Evolutionary conservation across 352 stramenopile genomes (phyloP).

Genomic region (Globisporangium middletonii): DNA sequence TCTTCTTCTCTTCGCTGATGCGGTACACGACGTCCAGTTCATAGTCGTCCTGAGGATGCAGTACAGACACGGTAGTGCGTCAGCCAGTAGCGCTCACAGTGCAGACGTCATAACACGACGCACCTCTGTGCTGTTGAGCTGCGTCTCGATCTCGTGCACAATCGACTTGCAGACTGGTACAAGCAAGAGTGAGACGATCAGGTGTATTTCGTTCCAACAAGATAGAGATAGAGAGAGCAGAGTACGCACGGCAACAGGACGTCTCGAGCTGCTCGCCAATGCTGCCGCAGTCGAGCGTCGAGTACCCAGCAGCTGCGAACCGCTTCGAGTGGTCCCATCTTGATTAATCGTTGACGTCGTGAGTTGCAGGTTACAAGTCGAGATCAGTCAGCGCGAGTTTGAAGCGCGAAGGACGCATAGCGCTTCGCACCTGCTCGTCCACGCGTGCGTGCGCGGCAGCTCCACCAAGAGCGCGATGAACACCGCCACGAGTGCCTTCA

Average conservation of each 20-base stretch:
- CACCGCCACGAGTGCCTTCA: conserved; percentile 6
- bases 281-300: conserved; percentile 58
- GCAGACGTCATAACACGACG: not conserved
- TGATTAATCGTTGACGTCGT: not conserved
- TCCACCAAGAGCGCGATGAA: conserved; percentile 1
- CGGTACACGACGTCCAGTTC: conserved; percentile 82
- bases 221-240: not conserved
- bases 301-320: conserved; percentile 56
- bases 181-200: not conserved
- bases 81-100: not conserved
- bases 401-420: too few species aligned
- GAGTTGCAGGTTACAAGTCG: not conserved
- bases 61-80: not conserved
- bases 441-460: conserved; percentile 24
- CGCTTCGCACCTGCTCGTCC: conserved; percentile 41
- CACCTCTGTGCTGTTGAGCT: conserved; percentile 71
- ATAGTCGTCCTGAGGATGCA: conserved; percentile 47
- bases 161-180: conserved; percentile 79
- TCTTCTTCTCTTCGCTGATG: conserved; percentile 86
- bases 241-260: conserved; percentile 68
- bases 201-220: not conserved
- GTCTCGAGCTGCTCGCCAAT: conserved; percentile 37
- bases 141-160: conserved; percentile 73
- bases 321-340: conserved; percentile 82
- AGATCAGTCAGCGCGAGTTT: not conserved